Evolutionary conservation across 1,284 basidiomycete species (phyloP).

Genomic region (Marasmius fiardii): DNA sequence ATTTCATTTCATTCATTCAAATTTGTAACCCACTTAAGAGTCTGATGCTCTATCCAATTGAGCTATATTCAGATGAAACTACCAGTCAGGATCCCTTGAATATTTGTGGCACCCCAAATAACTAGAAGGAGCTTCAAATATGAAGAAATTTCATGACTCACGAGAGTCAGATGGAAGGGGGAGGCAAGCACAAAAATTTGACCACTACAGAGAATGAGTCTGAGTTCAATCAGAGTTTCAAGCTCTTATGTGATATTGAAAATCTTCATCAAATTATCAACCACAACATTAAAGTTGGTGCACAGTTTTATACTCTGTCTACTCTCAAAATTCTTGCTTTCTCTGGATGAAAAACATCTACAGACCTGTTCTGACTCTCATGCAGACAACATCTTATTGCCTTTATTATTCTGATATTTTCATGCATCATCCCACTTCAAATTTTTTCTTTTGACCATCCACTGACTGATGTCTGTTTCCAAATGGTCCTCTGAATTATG

Average conservation of each 20-base stretch:
- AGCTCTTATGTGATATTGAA: too few relatives aligned
- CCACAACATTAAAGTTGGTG: too few relatives aligned
- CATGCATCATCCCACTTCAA: background rate
- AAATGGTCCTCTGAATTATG: background rate
- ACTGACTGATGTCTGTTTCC: background rate
- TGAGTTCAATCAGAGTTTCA: too few relatives aligned
- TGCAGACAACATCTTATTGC: background rate
- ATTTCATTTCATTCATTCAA: too few relatives aligned
- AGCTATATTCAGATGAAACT: background rate
- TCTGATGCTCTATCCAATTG: slow-evolving; percentile 4
- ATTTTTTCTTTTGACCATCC: background rate
- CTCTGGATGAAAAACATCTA: background rate
- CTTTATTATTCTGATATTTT: background rate
- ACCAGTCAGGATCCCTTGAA: background rate
- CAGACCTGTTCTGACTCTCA: background rate
- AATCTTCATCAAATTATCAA: too few relatives aligned
- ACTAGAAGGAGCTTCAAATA: too few relatives aligned
- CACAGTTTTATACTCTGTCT: background rate
- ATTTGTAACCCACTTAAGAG: background rate
- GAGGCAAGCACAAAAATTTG: too few relatives aligned
- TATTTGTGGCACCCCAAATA: too few relatives aligned
- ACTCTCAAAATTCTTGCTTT: background rate
- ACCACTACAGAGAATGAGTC: too few relatives aligned
- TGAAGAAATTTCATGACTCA: too few relatives aligned
- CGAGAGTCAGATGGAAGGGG: too few relatives aligned